Percentiles rank a stretch among this genome's conserved stretches.
These are phyloP conservation scores for Neurospora sp. DNA, from an alignment of 2,329 filamentous ascomycete species.

Conservation along the genomic window DNA sequence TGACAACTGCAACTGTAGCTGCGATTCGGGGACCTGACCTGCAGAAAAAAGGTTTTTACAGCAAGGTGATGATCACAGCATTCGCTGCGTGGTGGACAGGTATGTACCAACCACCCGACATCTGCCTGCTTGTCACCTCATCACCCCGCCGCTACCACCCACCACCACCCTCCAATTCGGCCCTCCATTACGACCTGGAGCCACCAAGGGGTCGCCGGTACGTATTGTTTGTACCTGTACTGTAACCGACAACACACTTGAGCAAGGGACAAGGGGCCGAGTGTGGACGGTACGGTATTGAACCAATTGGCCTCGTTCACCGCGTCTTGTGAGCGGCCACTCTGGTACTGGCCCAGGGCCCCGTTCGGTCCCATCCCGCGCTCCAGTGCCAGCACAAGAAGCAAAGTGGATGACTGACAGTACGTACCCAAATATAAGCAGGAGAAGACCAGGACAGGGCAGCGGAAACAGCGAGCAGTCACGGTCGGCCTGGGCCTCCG, in stretches of 20 bases:
- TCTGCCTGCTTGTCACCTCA: background rate
- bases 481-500: conserved; percentile 8
- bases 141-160: background rate
- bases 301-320: conserved; percentile 17
- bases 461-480: background rate
- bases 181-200: conserved; percentile 8
- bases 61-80: background rate
- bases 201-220: conserved; percentile 16
- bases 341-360: background rate
- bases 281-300: conserved; percentile 15
- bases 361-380: background rate
- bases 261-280: conserved; percentile 9
- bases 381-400: background rate
- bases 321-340: conserved; percentile 8
- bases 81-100: background rate
- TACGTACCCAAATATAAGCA: background rate
- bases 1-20: background rate
- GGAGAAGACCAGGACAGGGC: background rate
- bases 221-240: conserved; percentile 18
- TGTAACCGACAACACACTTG: conserved; percentile 6
- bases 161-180: background rate
- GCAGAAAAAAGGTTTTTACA: background rate
- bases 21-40: background rate
- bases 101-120: background rate
- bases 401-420: conserved; percentile 1